Evolutionary conservation across 805 yeast genomes (phyloP).

Genomic region (Nakazawaea siamensis): DNA sequence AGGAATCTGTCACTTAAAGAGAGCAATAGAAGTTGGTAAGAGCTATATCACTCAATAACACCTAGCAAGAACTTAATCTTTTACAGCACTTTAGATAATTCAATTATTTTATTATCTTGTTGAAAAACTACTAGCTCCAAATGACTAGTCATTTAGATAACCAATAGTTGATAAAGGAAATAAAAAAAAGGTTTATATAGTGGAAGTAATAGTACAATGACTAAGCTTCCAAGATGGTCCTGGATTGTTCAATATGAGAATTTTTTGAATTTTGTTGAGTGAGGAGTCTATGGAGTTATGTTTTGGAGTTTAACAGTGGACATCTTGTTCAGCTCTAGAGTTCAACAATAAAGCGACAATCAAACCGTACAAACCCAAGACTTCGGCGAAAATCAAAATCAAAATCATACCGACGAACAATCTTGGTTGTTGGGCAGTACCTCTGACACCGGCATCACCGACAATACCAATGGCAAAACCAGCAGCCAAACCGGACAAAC

Average conservation of each 20-base stretch:
- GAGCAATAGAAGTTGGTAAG: no score
- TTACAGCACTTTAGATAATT: no score
- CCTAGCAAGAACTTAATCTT: no score
- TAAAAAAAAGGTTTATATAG: no score
- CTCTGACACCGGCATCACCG: slow-evolving; percentile 99
- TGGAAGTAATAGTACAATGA: not conserved
- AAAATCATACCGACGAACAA: slow-evolving; percentile 97
- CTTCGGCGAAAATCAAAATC: slow-evolving; percentile 98
- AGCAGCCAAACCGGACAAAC: slow-evolving; percentile 95
- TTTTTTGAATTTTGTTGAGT: no score
- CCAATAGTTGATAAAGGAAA: no score
- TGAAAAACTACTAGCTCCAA: no score
- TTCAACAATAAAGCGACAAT: slow-evolving; percentile 96
- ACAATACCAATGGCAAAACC: slow-evolving; percentile 99
- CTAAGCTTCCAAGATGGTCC: not conserved
- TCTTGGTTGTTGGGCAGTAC: slow-evolving; percentile 97
- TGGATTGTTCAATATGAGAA: not conserved
- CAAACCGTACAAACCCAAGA: slow-evolving; percentile 95
- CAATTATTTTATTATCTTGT: no score
- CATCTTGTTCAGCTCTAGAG: slow-evolving; percentile 95
- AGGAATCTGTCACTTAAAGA: no score
- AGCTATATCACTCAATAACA: no score
- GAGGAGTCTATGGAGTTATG: not conserved
- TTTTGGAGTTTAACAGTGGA: slow-evolving; percentile 47
- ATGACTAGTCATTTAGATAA: no score